Conservation (phyloP, 148 eudicot genomes). For the Talinum fruticosum region DNA sequence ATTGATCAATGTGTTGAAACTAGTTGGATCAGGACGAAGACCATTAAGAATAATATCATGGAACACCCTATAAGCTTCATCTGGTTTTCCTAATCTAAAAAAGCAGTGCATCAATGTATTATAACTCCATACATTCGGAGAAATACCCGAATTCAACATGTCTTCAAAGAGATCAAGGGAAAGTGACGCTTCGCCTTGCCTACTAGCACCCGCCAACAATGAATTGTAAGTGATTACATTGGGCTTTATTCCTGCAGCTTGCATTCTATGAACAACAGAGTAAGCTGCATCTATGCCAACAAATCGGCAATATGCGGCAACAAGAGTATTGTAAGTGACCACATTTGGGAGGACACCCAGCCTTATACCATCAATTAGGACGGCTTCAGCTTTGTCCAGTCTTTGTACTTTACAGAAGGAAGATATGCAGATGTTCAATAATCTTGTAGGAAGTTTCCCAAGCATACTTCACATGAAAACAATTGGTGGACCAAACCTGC, state of each 20-base stretch:
- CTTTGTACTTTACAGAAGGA: conserved; percentile 61
- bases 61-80: conserved; percentile 63
- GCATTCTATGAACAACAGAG: conserved; percentile 61
- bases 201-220: conserved; percentile 72
- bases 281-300: conserved; percentile 70
- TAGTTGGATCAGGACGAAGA: conserved; percentile 43
- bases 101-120: conserved; percentile 86
- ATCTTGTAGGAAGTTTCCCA: conserved; percentile 57
- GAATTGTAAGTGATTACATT: conserved; percentile 72
- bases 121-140: conserved; percentile 77
- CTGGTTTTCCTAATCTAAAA: conserved; percentile 69
- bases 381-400: conserved; percentile 74
- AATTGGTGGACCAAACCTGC: conserved; percentile 17
- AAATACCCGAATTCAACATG: conserved; percentile 62
- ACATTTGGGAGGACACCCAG: conserved; percentile 81
- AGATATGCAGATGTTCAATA: conserved; percentile 71
- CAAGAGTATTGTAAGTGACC: conserved; percentile 79
- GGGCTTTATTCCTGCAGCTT: conserved; percentile 77
- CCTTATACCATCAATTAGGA: conserved; percentile 73
- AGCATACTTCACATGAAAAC: conserved; percentile 30
- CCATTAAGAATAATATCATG: conserved; percentile 45
- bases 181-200: conserved; percentile 32
- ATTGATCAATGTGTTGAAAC: conserved; percentile 69
- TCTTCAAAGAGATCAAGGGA: conserved; percentile 70
- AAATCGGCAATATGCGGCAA: conserved; percentile 78